Conservation (phyloP, 2,329 filamentous ascomycete genomes). For the Paecilomyces fulvus region DNA sequence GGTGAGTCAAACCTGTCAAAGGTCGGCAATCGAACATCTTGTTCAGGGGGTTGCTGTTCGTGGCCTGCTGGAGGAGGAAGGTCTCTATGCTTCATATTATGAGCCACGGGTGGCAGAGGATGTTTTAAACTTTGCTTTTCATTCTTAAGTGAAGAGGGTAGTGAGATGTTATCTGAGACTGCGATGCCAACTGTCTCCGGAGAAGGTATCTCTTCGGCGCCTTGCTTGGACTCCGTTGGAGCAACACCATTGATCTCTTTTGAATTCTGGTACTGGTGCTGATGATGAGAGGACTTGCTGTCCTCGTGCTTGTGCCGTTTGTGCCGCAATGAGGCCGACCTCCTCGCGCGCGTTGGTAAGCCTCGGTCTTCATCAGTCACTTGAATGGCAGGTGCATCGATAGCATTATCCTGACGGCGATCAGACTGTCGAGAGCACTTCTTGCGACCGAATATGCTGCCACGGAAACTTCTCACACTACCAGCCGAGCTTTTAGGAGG, state of each 20-base stretch:
- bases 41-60: slow-evolving; percentile 33
- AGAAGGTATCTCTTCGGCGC: slow-evolving; percentile 4
- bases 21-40: slow-evolving; percentile 32
- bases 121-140: slow-evolving; percentile 23
- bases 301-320: slow-evolving; percentile 25
- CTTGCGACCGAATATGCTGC: slow-evolving; percentile 68
- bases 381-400: slow-evolving; percentile 61
- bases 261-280: slow-evolving; percentile 12
- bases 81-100: slow-evolving; percentile 29
- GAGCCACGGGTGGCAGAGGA: slow-evolving; percentile 22
- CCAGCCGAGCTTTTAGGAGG: slow-evolving; percentile 63
- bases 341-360: slow-evolving; percentile 12
- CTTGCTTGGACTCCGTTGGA: slow-evolving; percentile 6
- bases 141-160: slow-evolving; percentile 9
- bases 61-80: slow-evolving; percentile 28
- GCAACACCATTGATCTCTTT: neutral
- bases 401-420: slow-evolving; percentile 5
- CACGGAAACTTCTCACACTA: slow-evolving; percentile 60
- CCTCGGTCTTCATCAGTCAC: slow-evolving; percentile 49
- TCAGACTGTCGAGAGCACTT: slow-evolving; percentile 30
- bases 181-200: slow-evolving; percentile 19
- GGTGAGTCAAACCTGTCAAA: slow-evolving; percentile 31
- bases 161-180: slow-evolving; percentile 13
- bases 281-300: slow-evolving; percentile 18
- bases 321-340: slow-evolving; percentile 21